Evolutionary conservation across 805 yeast genomes (phyloP).

Genomic region (Kodamaea kakaduensis): DNA sequence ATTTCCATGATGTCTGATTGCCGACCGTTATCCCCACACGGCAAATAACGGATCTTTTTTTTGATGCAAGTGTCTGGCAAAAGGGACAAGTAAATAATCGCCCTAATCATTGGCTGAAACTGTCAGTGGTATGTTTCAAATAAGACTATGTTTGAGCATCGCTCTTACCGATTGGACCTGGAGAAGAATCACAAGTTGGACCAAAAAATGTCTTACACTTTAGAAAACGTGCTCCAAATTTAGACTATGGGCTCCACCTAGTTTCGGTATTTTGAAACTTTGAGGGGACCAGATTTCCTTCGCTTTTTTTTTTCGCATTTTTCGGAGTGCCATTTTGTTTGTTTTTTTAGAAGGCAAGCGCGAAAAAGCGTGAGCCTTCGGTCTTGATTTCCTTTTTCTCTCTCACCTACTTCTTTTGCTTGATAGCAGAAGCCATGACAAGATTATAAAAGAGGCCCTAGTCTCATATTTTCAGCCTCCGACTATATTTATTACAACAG

Average conservation of each 20-base stretch:
- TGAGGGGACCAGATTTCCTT: neutral
- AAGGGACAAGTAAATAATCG: too few species aligned
- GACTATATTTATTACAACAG: too few species aligned
- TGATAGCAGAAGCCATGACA: neutral
- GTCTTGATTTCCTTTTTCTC: slow-evolving; percentile 6
- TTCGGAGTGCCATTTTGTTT: neutral
- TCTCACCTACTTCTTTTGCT: slow-evolving; percentile 5
- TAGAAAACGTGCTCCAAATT: too few species aligned
- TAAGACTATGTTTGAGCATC: too few species aligned
- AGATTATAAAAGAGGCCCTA: slow-evolving; percentile 4
- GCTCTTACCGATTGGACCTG: slow-evolving; percentile 1
- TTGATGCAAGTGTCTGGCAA: too few species aligned
- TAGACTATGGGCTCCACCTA: too few species aligned
- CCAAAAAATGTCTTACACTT: neutral
- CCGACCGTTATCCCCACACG: too few species aligned
- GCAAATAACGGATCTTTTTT: too few species aligned
- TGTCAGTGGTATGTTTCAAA: too few species aligned
- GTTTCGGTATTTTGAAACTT: neutral
- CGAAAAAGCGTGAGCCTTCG: slow-evolving; percentile 4
- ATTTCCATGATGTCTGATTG: too few species aligned
- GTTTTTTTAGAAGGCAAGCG: slow-evolving; percentile 7
- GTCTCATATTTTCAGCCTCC: too few species aligned
- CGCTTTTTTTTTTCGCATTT: neutral
- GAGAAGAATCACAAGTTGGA: neutral
- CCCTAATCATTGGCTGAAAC: too few species aligned